Evolutionary conservation across 2,329 filamentous ascomycete genomes (phyloP).

Genomic region (Fusarium mangiferae): DNA sequence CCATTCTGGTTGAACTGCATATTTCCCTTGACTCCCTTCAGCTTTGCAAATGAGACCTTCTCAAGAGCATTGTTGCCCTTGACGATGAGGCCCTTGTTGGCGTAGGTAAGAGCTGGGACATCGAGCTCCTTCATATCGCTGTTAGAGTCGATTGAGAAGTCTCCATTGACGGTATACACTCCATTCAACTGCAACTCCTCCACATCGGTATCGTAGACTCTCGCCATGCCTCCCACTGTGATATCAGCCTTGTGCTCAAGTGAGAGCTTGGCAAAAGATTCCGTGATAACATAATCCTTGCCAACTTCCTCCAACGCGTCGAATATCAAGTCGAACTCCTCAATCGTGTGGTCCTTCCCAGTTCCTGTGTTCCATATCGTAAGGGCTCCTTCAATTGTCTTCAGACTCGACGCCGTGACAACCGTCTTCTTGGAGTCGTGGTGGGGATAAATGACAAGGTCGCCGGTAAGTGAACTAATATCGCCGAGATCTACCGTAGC

Average conservation of each 20-base stretch:
- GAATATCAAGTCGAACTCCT: slow-evolving; percentile 35
- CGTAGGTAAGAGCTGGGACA: slow-evolving; percentile 28
- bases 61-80: slow-evolving; percentile 37
- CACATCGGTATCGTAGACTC: slow-evolving; percentile 38
- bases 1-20: slow-evolving; percentile 40
- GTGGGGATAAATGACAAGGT: slow-evolving; percentile 43
- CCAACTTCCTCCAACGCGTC: slow-evolving; percentile 35
- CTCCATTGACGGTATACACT: slow-evolving; percentile 38
- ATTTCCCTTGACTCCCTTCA: slow-evolving; percentile 41
- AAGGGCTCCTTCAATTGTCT: slow-evolving; percentile 35
- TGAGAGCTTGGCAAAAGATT: slow-evolving; percentile 31
- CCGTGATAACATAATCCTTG: slow-evolving; percentile 40
- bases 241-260: slow-evolving; percentile 36
- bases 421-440: slow-evolving; percentile 38
- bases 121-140: slow-evolving; percentile 30
- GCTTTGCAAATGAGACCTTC: slow-evolving; percentile 36
- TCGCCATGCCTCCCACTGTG: slow-evolving; percentile 34
- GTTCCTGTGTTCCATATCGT: slow-evolving; percentile 41
- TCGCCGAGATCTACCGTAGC: slow-evolving; percentile 42
- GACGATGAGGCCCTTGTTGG: slow-evolving; percentile 38
- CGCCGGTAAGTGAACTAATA: slow-evolving; percentile 34
- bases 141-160: slow-evolving; percentile 43
- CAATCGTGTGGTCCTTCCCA: slow-evolving; percentile 17
- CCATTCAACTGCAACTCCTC: slow-evolving; percentile 36
- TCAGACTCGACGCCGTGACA: slow-evolving; percentile 34